Percentiles rank a stretch among this genome's conserved stretches.
Conservation (phyloP, 78 protist species). For the Bigelowiella natans region DNA sequence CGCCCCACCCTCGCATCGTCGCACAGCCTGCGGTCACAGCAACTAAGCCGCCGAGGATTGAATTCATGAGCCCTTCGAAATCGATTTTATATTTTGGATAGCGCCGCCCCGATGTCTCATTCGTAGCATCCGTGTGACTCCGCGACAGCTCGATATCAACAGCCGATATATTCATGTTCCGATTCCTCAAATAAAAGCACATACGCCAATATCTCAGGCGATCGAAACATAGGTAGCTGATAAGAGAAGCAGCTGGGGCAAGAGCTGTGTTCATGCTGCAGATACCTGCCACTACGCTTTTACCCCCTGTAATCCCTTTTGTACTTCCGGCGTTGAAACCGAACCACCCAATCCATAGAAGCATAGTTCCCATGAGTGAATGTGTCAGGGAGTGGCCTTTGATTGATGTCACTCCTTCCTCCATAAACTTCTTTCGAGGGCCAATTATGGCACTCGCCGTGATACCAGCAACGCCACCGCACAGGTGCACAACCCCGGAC, state of each 20-base stretch:
- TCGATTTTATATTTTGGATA: no score
- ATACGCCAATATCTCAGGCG: no score
- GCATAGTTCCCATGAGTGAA: neutral
- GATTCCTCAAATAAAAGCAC: no score
- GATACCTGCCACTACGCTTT: neutral
- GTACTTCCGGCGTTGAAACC: neutral
- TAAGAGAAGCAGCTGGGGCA: no score
- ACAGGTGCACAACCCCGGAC: slow-evolving; percentile 26
- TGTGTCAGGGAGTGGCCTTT: neutral
- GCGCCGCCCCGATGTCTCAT: no score
- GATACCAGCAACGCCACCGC: slow-evolving; percentile 27
- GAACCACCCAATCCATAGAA: neutral
- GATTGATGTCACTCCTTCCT: neutral
- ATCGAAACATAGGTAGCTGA: no score
- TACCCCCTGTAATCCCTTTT: neutral
- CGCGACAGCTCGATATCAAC: no score
- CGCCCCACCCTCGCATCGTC: neutral
- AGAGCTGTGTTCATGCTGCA: no score
- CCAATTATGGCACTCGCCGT: slow-evolving; percentile 11
- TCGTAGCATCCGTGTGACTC: no score
- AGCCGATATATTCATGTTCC: no score
- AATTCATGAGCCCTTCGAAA: no score
- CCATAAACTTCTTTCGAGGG: slow-evolving; percentile 6
- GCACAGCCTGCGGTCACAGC: neutral
- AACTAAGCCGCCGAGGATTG: no score